Evolutionary conservation across 768 basidiomycete genomes (phyloP).

Genomic region (Psilocybe sp.): DNA sequence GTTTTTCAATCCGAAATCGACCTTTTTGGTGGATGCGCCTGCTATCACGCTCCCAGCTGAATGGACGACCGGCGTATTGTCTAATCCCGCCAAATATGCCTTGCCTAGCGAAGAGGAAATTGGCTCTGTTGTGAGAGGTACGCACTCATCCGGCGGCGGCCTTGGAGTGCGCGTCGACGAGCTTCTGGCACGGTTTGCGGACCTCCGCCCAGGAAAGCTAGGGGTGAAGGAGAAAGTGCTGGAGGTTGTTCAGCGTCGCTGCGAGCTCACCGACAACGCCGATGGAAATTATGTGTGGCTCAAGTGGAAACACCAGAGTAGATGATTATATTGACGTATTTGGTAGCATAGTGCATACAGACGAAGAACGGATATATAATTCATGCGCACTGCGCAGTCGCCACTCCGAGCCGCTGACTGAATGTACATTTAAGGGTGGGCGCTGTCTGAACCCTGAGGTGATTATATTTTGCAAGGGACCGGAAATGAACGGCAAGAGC

Average conservation of each 20-base stretch:
- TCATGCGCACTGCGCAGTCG: slow-evolving; percentile 3
- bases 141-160: slow-evolving; percentile 57
- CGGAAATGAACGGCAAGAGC: slow-evolving; percentile 9
- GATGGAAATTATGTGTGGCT: slow-evolving; percentile 62
- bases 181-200: slow-evolving; percentile 53
- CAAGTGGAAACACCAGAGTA: slow-evolving; percentile 48
- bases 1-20: slow-evolving; percentile 66
- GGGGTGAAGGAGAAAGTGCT: slow-evolving; percentile 75
- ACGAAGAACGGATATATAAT: slow-evolving; percentile 12
- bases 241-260: slow-evolving; percentile 72
- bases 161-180: slow-evolving; percentile 63
- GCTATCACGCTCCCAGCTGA: slow-evolving; percentile 38
- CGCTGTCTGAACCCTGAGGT: slow-evolving; percentile 9
- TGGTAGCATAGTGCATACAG: background rate
- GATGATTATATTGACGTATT: slow-evolving; percentile 7
- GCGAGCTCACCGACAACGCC: slow-evolving; percentile 55
- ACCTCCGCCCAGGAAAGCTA: slow-evolving; percentile 44
- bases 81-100: slow-evolving; percentile 39
- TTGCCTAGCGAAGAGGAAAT: slow-evolving; percentile 83
- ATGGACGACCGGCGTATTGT: slow-evolving; percentile 19
- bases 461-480: slow-evolving; percentile 10
- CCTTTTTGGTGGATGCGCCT: slow-evolving; percentile 44
- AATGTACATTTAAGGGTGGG: slow-evolving; percentile 9
- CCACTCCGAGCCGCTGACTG: slow-evolving; percentile 10
- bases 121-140: slow-evolving; percentile 59